phyloP scores from a whole-genome alignment of 2,329 filamentous ascomycete species.

The Amauroascus niger region DNA sequence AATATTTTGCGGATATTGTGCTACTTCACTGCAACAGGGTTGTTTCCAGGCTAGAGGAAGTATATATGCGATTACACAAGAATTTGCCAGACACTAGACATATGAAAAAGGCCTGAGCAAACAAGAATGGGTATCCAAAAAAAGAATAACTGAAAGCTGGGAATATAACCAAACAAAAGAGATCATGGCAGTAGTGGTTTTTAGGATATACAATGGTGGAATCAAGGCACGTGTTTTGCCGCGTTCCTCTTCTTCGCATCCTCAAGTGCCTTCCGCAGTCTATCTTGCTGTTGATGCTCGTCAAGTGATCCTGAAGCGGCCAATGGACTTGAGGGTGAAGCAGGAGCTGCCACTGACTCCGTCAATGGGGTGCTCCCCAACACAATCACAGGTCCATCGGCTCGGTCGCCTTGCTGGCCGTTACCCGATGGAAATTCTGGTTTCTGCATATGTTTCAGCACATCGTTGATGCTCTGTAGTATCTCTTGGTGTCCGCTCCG shows the following conservation, averaged over 20 bases:
- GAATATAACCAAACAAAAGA: not conserved
- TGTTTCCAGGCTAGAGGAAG: not conserved
- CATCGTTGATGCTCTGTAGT: slow-evolving; percentile 29
- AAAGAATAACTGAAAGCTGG: not conserved
- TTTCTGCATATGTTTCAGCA: slow-evolving; percentile 31
- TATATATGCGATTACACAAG: too few species aligned
- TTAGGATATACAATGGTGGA: not conserved
- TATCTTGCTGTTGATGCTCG: slow-evolving; percentile 41
- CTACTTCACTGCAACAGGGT: too few species aligned
- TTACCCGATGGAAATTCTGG: slow-evolving; percentile 10
- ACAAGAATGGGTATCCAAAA: not conserved
- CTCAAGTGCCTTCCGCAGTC: slow-evolving; percentile 43
- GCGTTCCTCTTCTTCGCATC: slow-evolving; percentile 48
- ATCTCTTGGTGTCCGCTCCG: slow-evolving; percentile 33
- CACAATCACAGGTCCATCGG: not conserved
- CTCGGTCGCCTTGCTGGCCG: not conserved
- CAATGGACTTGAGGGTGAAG: not conserved
- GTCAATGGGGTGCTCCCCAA: not conserved
- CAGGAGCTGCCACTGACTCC: not conserved
- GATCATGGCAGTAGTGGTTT: not conserved
- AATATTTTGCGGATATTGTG: too few species aligned
- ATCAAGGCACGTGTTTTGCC: slow-evolving; percentile 18
- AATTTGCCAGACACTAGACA: too few species aligned
- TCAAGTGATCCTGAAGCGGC: slow-evolving; percentile 5
- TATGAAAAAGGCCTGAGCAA: not conserved